phyloP scores from a whole-genome alignment of 208 protist species.

The Trypanosomatidae sp. region DNA sequence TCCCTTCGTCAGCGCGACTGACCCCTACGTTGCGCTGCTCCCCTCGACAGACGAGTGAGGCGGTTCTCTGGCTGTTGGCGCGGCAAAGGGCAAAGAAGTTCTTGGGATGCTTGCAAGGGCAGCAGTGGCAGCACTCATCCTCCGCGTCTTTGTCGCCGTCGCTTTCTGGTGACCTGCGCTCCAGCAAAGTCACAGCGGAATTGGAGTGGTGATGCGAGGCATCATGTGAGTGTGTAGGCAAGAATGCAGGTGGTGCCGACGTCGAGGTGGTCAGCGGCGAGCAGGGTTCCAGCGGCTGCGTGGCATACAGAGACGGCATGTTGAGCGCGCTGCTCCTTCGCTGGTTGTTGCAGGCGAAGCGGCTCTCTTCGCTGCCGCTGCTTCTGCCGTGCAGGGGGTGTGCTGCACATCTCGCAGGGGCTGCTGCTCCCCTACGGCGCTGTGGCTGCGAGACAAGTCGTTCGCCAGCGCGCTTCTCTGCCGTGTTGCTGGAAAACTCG shows the following conservation, averaged over 20 bases:
- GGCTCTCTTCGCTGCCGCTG: conserved; percentile 13
- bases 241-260: background rate
- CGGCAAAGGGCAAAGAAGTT: conserved; percentile 39
- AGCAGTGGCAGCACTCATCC: conserved; percentile 47
- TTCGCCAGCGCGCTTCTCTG: conserved; percentile 19
- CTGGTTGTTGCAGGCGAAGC: conserved; percentile 26
- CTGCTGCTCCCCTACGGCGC: conserved; percentile 2
- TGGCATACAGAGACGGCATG: background rate
- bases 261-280: background rate
- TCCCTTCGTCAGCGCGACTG: background rate
- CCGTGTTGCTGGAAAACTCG: background rate
- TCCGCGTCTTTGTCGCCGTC: conserved; percentile 5
- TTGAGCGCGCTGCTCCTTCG: conserved; percentile 12
- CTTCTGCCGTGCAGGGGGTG: background rate
- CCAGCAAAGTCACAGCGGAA: background rate
- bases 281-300: conserved; percentile 3
- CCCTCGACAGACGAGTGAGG: background rate
- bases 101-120: conserved; percentile 39
- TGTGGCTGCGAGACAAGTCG: conserved; percentile 12
- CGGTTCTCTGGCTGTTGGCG: background rate
- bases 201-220: background rate
- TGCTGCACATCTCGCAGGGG: background rate
- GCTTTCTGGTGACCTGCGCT: background rate
- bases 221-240: background rate
- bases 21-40: background rate